A percentile compares a stretch with the other conserved stretches of the same genome.
phyloP scores from a whole-genome alignment of 1,284 basidiomycete species.

The Crepidotus sp. region DNA sequence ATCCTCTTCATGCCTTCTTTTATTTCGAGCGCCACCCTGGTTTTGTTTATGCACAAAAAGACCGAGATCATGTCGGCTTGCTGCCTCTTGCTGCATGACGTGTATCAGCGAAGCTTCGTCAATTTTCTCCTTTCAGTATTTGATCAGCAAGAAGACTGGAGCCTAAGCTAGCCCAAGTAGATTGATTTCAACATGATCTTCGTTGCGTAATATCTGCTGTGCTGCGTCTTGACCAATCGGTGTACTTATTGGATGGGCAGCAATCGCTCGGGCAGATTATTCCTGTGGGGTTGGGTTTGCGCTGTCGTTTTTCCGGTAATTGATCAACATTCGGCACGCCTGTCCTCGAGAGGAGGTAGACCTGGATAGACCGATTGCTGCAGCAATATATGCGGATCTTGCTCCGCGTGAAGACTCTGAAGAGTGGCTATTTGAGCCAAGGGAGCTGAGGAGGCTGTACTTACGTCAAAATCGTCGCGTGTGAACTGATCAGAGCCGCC shows the following conservation, averaged over 20 bases:
- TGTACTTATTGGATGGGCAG: not conserved
- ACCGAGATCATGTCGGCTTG: not conserved
- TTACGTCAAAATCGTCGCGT: no score
- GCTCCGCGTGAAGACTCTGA: conserved; percentile 5
- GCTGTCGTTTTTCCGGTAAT: conserved; percentile 10
- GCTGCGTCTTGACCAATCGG: conserved; percentile 1
- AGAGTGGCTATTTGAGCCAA: conserved; percentile 10
- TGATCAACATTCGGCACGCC: conserved; percentile 15
- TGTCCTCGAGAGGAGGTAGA: conserved; percentile 10
- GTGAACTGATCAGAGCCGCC: no score
- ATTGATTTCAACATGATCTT: conserved; percentile 5
- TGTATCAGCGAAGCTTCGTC: conserved; percentile 7
- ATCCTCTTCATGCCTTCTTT: not conserved
- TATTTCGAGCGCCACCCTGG: conserved; percentile 4
- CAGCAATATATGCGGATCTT: conserved; percentile 7
- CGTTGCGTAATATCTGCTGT: conserved; percentile 5
- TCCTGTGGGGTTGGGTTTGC: conserved; percentile 13
- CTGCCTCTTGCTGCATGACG: not conserved
- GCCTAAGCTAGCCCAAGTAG: not conserved
- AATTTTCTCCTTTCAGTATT: conserved; percentile 8
- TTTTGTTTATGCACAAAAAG: conserved; percentile 6
- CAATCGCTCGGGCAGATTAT: conserved; percentile 16
- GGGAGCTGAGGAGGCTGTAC: conserved; percentile 3
- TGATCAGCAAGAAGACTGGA: not conserved
- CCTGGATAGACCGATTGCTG: not conserved